A percentile compares a stretch with the other conserved stretches of the same genome.
Conservation (phyloP, 495 filamentous ascomycete genomes). For the Letharia columbiana region DNA sequence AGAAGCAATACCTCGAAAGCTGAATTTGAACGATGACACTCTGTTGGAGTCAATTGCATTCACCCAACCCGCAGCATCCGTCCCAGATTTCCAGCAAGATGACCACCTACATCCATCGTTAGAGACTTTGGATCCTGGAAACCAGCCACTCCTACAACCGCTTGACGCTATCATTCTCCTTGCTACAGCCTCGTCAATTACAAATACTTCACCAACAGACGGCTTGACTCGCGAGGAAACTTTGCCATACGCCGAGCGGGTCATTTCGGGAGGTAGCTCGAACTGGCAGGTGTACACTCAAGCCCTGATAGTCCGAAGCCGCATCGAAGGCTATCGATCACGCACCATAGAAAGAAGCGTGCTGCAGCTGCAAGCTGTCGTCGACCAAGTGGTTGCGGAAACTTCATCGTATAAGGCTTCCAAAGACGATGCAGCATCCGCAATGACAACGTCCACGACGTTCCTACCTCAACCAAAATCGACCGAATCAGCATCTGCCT, state of each 20-base stretch:
- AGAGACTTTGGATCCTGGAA: slow-evolving; percentile 56
- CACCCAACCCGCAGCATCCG: slow-evolving; percentile 31
- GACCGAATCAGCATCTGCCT: slow-evolving; percentile 65
- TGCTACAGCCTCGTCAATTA: slow-evolving; percentile 73
- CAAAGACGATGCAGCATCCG: slow-evolving; percentile 22
- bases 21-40: slow-evolving; percentile 86
- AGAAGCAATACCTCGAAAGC: slow-evolving; percentile 44
- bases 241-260: slow-evolving; percentile 78
- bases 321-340: slow-evolving; percentile 78
- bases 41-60: slow-evolving; percentile 82
- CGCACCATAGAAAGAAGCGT: slow-evolving; percentile 82
- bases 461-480: slow-evolving; percentile 76
- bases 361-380: slow-evolving; percentile 88
- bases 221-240: slow-evolving; percentile 88
- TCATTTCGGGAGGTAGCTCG: slow-evolving; percentile 77
- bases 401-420: slow-evolving; percentile 46
- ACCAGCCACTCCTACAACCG: slow-evolving; percentile 75
- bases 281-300: slow-evolving; percentile 99
- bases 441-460: slow-evolving; percentile 42
- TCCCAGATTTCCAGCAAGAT: slow-evolving; percentile 34
- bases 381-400: slow-evolving; percentile 91
- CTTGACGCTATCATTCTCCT: slow-evolving; percentile 81
- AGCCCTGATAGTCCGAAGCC: slow-evolving; percentile 74
- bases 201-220: slow-evolving; percentile 74
- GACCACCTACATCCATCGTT: slow-evolving; percentile 52